Evolutionary conservation across 768 basidiomycete genomes (phyloP).

Genomic region (Pleurotus tuoliensis): DNA sequence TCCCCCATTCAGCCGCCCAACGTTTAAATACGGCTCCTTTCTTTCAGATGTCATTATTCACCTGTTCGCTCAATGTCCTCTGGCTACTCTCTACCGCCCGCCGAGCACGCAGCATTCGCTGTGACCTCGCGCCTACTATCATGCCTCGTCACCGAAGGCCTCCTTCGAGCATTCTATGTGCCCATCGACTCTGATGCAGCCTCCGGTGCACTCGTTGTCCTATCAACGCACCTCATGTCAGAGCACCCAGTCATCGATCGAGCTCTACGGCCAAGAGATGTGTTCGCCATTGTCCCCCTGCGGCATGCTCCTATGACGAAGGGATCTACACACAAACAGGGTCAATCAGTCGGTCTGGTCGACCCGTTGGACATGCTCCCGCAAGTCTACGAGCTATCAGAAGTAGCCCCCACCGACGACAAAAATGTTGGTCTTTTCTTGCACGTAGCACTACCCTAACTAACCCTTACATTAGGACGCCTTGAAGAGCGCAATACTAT

Average conservation of each 20-base stretch:
- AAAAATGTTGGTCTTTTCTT: conserved; percentile 13
- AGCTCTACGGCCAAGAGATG: conserved; percentile 33
- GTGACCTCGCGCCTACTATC: conserved; percentile 45
- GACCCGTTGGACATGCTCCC: conserved; percentile 60
- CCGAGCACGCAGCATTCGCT: conserved; percentile 38
- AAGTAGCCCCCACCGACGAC: conserved; percentile 8
- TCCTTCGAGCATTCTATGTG: conserved; percentile 40
- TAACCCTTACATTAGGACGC: conserved; percentile 15
- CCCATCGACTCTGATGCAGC: conserved; percentile 21
- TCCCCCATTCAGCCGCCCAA: not conserved
- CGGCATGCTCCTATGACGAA: conserved; percentile 42
- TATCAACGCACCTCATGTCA: conserved; percentile 32
- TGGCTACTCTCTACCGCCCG: conserved; percentile 29
- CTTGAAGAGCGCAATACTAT: conserved; percentile 25
- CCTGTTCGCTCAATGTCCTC: conserved; percentile 28
- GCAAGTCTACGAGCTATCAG: conserved; percentile 32
- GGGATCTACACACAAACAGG: conserved; percentile 27
- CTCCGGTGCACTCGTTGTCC: conserved; percentile 34
- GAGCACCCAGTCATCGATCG: conserved; percentile 28
- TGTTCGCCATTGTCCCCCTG: conserved; percentile 46
- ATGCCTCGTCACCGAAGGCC: conserved; percentile 44
- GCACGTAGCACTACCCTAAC: not conserved
- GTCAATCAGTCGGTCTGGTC: conserved; percentile 39
- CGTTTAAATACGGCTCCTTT: not conserved
- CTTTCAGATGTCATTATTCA: conserved; percentile 19